phyloP scores from a whole-genome alignment of 2,329 filamentous ascomycete species.

The Claviceps humidiphila region DNA sequence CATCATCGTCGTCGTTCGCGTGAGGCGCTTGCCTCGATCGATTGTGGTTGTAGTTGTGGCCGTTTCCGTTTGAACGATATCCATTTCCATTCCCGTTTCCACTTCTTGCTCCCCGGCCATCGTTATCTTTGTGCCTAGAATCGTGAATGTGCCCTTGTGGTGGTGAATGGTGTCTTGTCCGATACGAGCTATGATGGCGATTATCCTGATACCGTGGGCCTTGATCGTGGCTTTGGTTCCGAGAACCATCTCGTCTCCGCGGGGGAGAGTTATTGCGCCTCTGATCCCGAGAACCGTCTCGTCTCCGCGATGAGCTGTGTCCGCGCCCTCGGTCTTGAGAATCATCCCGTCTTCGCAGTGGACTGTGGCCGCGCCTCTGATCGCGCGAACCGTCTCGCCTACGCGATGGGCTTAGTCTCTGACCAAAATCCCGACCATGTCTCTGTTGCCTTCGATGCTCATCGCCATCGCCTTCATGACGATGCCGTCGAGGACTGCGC shows the following conservation, averaged over 20 bases:
- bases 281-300: slow-evolving; percentile 8
- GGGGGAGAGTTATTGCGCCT: slow-evolving; percentile 2
- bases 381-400: slow-evolving; percentile 10
- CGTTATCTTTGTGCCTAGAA: background rate
- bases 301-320: no score
- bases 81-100: background rate
- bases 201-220: background rate
- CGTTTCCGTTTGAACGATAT: slow-evolving; percentile 8
- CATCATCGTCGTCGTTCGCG: slow-evolving; percentile 16
- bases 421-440: slow-evolving; percentile 12
- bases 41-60: slow-evolving; percentile 5
- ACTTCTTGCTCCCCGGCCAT: background rate
- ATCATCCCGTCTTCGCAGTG: no score
- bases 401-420: slow-evolving; percentile 12
- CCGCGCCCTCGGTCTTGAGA: no score
- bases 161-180: background rate
- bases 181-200: background rate
- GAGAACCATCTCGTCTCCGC: background rate
- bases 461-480: slow-evolving; percentile 12
- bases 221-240: slow-evolving; percentile 1
- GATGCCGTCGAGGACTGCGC: slow-evolving; percentile 24
- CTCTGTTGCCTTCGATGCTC: slow-evolving; percentile 7
- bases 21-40: background rate
- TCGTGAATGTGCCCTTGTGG: slow-evolving; percentile 9
- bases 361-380: slow-evolving; percentile 3